Conservation (phyloP, 1,284 basidiomycete species). For the Mycena citricolor region DNA sequence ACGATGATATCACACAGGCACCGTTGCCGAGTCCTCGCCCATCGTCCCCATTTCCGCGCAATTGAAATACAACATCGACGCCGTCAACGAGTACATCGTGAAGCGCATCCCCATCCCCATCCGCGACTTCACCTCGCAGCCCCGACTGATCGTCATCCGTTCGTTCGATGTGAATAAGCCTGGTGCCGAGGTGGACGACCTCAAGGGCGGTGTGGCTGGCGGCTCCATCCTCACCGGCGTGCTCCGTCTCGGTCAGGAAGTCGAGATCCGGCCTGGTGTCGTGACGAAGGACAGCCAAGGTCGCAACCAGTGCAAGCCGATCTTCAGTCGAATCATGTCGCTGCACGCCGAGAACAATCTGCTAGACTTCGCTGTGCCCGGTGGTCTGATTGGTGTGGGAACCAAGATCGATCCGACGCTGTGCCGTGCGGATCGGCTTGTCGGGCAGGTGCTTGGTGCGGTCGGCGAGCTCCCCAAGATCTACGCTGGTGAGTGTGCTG, state of each 20-base stretch:
- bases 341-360: conserved; percentile 95
- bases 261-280: conserved; percentile 96
- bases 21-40: conserved; percentile 94
- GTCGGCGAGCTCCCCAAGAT: conserved; percentile 94
- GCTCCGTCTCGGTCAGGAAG: conserved; percentile 88
- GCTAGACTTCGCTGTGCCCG: conserved; percentile 93
- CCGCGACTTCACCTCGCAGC: conserved; percentile 90
- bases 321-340: conserved; percentile 89
- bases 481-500: conserved; percentile 71
- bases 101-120: conserved; percentile 93
- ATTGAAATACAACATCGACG: conserved; percentile 98
- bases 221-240: conserved; percentile 95
- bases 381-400: conserved; percentile 97
- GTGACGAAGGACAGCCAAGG: conserved; percentile 95
- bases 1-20: conserved; percentile 55
- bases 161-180: conserved; percentile 99
- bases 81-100: conserved; percentile 99
- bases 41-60: conserved; percentile 99
- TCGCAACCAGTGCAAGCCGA: conserved; percentile 89
- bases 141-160: conserved; percentile 95
- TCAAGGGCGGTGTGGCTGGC: conserved; percentile 98
- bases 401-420: conserved; percentile 96
- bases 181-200: conserved; percentile 93
- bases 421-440: conserved; percentile 94
- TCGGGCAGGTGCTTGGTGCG: conserved; percentile 94